Conservation (phyloP, 2,329 filamentous ascomycete genomes). For the Sclerotiophoma versabilis region DNA sequence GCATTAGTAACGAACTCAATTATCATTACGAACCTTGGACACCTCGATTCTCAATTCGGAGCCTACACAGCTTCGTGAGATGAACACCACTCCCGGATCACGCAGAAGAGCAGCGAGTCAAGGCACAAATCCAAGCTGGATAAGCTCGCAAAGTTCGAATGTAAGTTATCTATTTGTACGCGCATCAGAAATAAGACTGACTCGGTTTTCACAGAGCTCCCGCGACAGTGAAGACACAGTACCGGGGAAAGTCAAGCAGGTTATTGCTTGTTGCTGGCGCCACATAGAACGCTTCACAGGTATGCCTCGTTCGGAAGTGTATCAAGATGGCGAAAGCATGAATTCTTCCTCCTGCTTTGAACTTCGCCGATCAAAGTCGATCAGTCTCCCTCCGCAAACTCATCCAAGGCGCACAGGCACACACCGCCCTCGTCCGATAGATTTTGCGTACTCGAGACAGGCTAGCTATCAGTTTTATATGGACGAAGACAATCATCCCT, state of each 20-base stretch:
- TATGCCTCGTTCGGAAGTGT: not conserved
- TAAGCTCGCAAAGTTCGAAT: not conserved
- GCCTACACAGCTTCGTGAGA: not conserved
- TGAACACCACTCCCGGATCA: not conserved
- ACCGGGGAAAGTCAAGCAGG: conserved; percentile 1
- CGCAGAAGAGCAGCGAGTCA: not conserved
- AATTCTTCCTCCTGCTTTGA: conserved; percentile 5
- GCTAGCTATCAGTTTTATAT: conserved; percentile 14
- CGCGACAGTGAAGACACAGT: not conserved
- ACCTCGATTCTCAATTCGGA: not conserved
- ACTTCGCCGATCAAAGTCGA: conserved; percentile 2
- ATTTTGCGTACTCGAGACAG: not conserved
- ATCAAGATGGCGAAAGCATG: not conserved
- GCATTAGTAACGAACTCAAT: too few relatives aligned
- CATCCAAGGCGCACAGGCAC: not conserved
- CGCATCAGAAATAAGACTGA: not conserved
- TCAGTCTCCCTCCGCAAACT: not conserved
- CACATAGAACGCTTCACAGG: conserved; percentile 5
- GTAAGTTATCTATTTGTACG: not conserved
- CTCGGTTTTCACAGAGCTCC: not conserved
- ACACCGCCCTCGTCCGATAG: not conserved
- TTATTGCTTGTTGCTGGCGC: conserved; percentile 6
- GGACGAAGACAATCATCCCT: conserved; percentile 10
- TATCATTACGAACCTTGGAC: not conserved
- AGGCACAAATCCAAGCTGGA: not conserved